phyloP scores from a whole-genome alignment of 306 rosid genomes.

The apple (Malus domestica) region DNA sequence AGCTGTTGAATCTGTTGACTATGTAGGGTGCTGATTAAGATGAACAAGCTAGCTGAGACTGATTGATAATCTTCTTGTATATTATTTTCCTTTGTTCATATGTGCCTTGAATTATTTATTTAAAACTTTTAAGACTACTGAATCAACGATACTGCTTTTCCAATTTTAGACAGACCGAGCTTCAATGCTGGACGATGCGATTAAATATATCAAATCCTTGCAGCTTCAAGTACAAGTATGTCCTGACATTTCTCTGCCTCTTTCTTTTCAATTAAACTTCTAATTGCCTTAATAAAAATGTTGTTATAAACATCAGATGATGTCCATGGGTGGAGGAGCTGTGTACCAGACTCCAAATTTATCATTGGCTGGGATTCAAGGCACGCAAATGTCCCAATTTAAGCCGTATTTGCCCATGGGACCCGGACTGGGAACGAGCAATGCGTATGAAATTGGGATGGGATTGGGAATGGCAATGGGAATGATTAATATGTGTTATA shows the following conservation, averaged over 20 bases:
- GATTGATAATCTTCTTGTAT: not conserved
- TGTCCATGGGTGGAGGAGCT: not conserved
- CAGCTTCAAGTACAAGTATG: slow-evolving; percentile 7
- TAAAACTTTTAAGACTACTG: not conserved
- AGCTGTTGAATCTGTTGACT: not conserved
- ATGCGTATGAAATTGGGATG: not conserved
- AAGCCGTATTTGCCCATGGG: not conserved
- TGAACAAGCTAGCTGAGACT: not conserved
- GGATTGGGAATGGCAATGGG: slow-evolving; percentile 7
- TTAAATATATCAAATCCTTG: slow-evolving; percentile 12
- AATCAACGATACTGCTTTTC: not conserved
- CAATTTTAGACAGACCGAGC: slow-evolving; percentile 7
- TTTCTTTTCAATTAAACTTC: not conserved
- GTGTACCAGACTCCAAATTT: not conserved
- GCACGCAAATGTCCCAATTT: not conserved
- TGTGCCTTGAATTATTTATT: not conserved
- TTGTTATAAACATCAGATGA: not conserved
- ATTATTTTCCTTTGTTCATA: not conserved
- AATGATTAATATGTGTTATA: not conserved
- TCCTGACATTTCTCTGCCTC: not conserved
- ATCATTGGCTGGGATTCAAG: not conserved
- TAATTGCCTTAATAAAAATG: not conserved
- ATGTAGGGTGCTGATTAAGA: not conserved
- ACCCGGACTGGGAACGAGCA: not conserved
- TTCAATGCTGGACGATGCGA: slow-evolving; percentile 18